Conservation (phyloP, 257 asterid species). For the Nicotiana tabacum region DNA sequence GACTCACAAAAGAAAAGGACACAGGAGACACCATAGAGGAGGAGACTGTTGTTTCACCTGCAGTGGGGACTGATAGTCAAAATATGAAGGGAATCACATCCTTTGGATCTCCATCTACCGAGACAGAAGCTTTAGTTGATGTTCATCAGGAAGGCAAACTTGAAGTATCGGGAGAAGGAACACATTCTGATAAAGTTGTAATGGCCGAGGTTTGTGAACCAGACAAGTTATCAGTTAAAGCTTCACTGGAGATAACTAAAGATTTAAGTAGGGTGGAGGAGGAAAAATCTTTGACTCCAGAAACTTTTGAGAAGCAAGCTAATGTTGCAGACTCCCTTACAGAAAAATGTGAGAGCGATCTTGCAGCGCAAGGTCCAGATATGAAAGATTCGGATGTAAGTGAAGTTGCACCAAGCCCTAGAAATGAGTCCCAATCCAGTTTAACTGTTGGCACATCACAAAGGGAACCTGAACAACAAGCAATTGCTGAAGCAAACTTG, state of each 20-base stretch:
- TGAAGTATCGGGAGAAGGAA: constrained; percentile 1
- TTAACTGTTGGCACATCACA: constrained; percentile 2
- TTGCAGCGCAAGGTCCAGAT: background rate
- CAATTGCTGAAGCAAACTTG: constrained; percentile 4
- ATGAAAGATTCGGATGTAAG: background rate
- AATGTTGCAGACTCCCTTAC: background rate
- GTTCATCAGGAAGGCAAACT: background rate
- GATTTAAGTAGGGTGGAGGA: constrained; percentile 9
- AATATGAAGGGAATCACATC: constrained; percentile 9
- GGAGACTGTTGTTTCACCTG: constrained; percentile 9
- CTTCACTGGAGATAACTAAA: background rate
- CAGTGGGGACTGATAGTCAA: constrained; percentile 7
- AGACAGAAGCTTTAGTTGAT: constrained; percentile 3
- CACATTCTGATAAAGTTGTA: background rate
- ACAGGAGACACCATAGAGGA: constrained; percentile 1
- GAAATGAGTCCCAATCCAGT: background rate
- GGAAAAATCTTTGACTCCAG: constrained; percentile 7
- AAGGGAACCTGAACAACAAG: constrained; percentile 5
- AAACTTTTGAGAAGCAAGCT: background rate
- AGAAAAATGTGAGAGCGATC: constrained; percentile 1
- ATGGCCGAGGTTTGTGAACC: background rate
- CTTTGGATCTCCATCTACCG: background rate
- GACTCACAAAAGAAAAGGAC: background rate
- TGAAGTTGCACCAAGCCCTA: constrained; percentile 8
- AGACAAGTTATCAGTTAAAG: background rate